These are phyloP conservation scores for Achaetomium macrosporum DNA, from an alignment of 2,329 filamentous ascomycete species.

Conservation along the genomic window DNA sequence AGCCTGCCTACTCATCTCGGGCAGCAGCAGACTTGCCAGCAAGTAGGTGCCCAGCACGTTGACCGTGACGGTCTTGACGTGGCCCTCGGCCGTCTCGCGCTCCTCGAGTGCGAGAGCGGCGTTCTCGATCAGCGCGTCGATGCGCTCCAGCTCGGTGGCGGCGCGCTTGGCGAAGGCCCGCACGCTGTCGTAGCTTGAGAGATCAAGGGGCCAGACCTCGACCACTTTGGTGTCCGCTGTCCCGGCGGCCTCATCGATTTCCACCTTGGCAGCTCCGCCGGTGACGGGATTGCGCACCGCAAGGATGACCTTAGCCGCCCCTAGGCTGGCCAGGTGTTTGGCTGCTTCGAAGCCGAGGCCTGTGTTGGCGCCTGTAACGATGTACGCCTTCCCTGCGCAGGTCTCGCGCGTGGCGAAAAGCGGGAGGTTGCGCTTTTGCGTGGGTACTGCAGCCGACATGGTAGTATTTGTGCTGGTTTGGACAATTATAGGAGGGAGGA, in stretches of 20 bases:
- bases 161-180: constrained; percentile 33
- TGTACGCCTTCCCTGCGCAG: no score
- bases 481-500: no score
- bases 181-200: constrained; percentile 36
- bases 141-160: neutral
- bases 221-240: constrained; percentile 8
- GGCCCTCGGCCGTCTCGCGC: constrained; percentile 11
- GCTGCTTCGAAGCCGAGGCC: constrained; percentile 39
- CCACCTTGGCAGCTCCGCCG: constrained; percentile 29
- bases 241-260: constrained; percentile 26
- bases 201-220: constrained; percentile 38
- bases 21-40: constrained; percentile 27
- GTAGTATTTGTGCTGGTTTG: no score
- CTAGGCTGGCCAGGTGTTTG: constrained; percentile 32
- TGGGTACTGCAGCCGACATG: no score
- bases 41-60: constrained; percentile 30
- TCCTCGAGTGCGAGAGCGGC: neutral
- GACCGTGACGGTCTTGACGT: constrained; percentile 21
- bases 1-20: constrained; percentile 26
- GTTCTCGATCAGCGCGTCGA: constrained; percentile 16
- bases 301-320: constrained; percentile 35
- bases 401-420: no score
- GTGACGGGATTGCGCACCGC: constrained; percentile 33
- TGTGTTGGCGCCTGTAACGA: constrained; percentile 40
- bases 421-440: no score